These are phyloP conservation scores for Helianthus tuberosus DNA, from an alignment of 129 eudicot species.

Conservation along the genomic window DNA sequence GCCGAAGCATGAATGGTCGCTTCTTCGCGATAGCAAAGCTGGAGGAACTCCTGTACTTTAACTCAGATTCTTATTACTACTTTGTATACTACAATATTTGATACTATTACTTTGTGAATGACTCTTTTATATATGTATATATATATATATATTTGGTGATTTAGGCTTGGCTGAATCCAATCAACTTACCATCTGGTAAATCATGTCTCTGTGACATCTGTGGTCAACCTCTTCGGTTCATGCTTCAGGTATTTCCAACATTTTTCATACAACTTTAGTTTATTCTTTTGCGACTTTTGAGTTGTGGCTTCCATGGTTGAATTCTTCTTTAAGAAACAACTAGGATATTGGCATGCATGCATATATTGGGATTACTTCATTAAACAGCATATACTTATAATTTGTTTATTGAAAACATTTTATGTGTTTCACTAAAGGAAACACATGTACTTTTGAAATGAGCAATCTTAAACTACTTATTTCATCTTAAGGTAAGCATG, in stretches of 20 bases:
- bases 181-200: slow-evolving; percentile 64
- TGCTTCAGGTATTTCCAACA: slow-evolving; percentile 71
- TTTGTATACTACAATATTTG: background rate
- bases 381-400: no score
- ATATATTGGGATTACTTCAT: no score
- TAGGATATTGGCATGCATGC: background rate
- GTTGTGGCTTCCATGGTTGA: background rate
- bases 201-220: slow-evolving; percentile 70
- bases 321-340: background rate
- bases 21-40: slow-evolving; percentile 86
- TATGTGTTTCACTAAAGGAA: no score
- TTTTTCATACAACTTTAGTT: background rate
- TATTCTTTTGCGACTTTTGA: background rate
- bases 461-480: background rate
- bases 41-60: slow-evolving; percentile 76
- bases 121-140: no score
- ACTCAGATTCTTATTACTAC: background rate
- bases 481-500: background rate
- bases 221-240: slow-evolving; percentile 83
- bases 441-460: no score
- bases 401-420: no score
- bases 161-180: slow-evolving; percentile 95
- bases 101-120: background rate
- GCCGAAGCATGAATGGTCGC: slow-evolving; percentile 65
- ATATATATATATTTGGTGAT: slow-evolving; percentile 13